Conservation (phyloP, 2,329 filamentous ascomycete genomes). For the Ceratocystis eucalypticola region DNA sequence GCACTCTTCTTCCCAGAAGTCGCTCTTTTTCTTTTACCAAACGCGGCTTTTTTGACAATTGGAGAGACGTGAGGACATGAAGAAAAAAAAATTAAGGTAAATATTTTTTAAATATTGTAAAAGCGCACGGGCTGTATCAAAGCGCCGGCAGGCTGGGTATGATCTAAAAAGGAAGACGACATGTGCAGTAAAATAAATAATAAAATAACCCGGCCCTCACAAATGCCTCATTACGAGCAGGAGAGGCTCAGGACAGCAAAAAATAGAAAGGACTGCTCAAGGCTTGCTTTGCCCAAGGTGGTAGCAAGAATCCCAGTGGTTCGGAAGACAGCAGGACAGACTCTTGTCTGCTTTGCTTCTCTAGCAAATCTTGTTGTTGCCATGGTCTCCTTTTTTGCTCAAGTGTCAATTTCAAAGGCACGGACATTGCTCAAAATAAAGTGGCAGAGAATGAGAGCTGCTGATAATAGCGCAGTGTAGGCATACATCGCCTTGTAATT, state of each 20-base stretch:
- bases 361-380: too few species aligned
- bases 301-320: slow-evolving; percentile 2
- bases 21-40: not conserved
- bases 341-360: not conserved
- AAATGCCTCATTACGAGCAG: not conserved
- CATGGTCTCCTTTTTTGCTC: not conserved
- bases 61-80: not conserved
- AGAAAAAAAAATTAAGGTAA: not conserved
- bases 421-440: not conserved
- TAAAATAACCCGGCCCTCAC: not conserved
- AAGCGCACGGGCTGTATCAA: not conserved
- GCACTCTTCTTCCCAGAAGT: not conserved
- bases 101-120: too few species aligned
- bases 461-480: too few species aligned
- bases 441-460: too few species aligned
- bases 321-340: not conserved
- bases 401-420: not conserved
- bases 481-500: too few species aligned
- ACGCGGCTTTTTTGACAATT: not conserved
- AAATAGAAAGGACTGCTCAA: not conserved
- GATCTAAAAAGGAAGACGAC: not conserved
- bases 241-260: not conserved
- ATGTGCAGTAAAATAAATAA: not conserved
- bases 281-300: not conserved
- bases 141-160: not conserved